These are phyloP conservation scores for Amanita jacksonii DNA, from an alignment of 768 basidiomycete species.

Conservation along the genomic window DNA sequence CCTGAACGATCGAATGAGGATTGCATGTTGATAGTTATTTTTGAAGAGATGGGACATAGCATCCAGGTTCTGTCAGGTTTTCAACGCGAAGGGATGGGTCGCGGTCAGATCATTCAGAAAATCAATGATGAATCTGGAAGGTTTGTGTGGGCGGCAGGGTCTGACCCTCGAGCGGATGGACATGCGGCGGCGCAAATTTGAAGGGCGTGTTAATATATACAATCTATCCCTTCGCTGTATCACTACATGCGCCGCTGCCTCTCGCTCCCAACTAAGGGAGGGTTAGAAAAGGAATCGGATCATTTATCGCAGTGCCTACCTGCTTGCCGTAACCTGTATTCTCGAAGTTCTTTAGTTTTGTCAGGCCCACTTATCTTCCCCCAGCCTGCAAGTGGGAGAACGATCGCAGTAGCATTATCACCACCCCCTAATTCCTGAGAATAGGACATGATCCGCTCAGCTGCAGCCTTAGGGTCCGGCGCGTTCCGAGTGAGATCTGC, in stretches of 20 bases:
- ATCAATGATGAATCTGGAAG: constrained; percentile 53
- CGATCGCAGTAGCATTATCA: constrained; percentile 88
- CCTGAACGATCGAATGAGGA: neutral
- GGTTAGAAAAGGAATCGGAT: constrained; percentile 1
- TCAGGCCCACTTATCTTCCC: constrained; percentile 73
- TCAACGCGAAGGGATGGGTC: constrained; percentile 57
- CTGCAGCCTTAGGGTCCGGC: constrained; percentile 67
- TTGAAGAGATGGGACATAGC: constrained; percentile 82
- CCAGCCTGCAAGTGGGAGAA: constrained; percentile 92
- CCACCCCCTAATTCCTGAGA: constrained; percentile 82
- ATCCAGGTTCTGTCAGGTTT: constrained; percentile 55
- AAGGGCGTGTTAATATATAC: constrained; percentile 9
- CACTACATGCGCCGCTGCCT: constrained; percentile 42
- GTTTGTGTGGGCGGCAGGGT: constrained; percentile 92
- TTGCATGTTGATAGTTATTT: constrained; percentile 1
- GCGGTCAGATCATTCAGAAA: constrained; percentile 88
- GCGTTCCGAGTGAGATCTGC: constrained; percentile 78
- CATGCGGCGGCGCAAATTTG: constrained; percentile 82
- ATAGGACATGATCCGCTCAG: constrained; percentile 72
- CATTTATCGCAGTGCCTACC: constrained; percentile 25
- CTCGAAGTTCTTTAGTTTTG: constrained; percentile 69
- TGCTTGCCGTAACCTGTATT: constrained; percentile 66
- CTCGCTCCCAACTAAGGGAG: constrained; percentile 45
- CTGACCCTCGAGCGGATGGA: constrained; percentile 83
- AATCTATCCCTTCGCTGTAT: too few relatives aligned